Evolutionary conservation across 768 basidiomycete genomes (phyloP).

Genomic region (Boletus coccyginus): DNA sequence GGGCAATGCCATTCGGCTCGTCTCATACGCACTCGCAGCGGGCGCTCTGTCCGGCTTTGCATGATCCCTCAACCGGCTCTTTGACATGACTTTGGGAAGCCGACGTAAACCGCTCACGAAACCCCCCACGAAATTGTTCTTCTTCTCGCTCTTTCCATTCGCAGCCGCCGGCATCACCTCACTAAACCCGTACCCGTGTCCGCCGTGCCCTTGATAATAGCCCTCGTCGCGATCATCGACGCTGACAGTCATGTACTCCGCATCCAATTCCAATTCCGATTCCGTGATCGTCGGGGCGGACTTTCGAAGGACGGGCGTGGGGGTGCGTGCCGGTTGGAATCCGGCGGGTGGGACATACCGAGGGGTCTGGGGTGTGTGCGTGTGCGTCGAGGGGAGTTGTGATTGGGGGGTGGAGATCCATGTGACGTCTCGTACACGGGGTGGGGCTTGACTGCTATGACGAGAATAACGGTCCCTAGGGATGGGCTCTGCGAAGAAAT

Average conservation of each 20-base stretch:
- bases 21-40: slow-evolving; percentile 3
- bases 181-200: slow-evolving; percentile 23
- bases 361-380: slow-evolving; percentile 29
- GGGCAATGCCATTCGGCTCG: slow-evolving; percentile 11
- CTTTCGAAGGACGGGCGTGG: slow-evolving; percentile 28
- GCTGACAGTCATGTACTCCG: slow-evolving; percentile 35
- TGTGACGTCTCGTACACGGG: slow-evolving; percentile 29
- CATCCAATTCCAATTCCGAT: slow-evolving; percentile 25
- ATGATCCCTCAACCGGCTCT: slow-evolving; percentile 26
- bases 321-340: slow-evolving; percentile 23
- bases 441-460: slow-evolving; percentile 23
- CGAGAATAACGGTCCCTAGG: slow-evolving; percentile 31
- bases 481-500: slow-evolving; percentile 22
- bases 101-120: slow-evolving; percentile 31
- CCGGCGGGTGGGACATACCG: slow-evolving; percentile 16
- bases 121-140: slow-evolving; percentile 27
- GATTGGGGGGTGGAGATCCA: slow-evolving; percentile 31
- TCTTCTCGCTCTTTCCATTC: slow-evolving; percentile 32
- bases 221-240: slow-evolving; percentile 23
- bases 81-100: slow-evolving; percentile 35
- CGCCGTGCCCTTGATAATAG: slow-evolving; percentile 2
- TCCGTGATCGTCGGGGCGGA: slow-evolving; percentile 31
- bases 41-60: slow-evolving; percentile 18
- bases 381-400: slow-evolving; percentile 25
- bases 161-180: slow-evolving; percentile 19